Conservation (phyloP, 1,139 yeast species). For the Candida neerlandica region DNA sequence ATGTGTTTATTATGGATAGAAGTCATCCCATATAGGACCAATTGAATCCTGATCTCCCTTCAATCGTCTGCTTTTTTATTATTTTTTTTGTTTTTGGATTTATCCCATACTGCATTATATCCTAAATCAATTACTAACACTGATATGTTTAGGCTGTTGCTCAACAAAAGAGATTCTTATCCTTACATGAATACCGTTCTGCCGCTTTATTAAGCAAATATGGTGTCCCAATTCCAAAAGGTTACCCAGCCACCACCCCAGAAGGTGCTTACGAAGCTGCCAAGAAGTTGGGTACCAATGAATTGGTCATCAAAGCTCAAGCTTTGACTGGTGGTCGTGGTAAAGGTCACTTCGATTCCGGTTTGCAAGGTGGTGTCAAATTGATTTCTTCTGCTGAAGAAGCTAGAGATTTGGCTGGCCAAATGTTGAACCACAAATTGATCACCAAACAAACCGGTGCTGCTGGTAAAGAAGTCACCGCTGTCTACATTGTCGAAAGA, state of each 20-base stretch:
- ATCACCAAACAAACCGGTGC: constrained; percentile 98
- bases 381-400: constrained; percentile 84
- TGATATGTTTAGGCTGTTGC: constrained; percentile 18
- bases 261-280: constrained; percentile 88
- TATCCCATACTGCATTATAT: not conserved
- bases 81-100: not conserved
- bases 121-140: constrained; percentile 8
- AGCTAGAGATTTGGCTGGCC: constrained; percentile 81
- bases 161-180: constrained; percentile 65
- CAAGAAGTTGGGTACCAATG: constrained; percentile 62
- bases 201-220: constrained; percentile 81
- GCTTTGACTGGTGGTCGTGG: constrained; percentile 99
- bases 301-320: constrained; percentile 95
- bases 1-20: no score
- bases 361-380: constrained; percentile 96
- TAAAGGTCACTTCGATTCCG: constrained; percentile 95
- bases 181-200: constrained; percentile 95
- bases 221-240: constrained; percentile 90
- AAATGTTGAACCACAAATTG: constrained; percentile 90
- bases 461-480: constrained; percentile 95
- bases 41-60: not conserved
- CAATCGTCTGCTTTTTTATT: not conserved
- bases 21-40: no score
- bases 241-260: constrained; percentile 88
- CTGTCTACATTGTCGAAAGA: constrained; percentile 94